phyloP scores from a whole-genome alignment of 345 rosid species.

The Eucalyptus shirleyi region DNA sequence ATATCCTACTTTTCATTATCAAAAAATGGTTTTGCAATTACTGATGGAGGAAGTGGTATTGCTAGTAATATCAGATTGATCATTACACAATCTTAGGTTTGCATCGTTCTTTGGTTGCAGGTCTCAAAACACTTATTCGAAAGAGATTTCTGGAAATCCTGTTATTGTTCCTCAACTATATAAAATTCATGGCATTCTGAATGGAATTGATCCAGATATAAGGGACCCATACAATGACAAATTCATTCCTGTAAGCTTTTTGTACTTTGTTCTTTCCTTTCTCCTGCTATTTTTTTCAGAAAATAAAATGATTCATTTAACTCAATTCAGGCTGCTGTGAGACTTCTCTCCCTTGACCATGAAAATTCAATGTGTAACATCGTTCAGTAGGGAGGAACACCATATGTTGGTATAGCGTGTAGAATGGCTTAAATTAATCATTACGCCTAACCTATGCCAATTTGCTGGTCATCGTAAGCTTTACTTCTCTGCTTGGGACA shows the following conservation, averaged over 20 bases:
- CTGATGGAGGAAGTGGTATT: background rate
- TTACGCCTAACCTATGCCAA: background rate
- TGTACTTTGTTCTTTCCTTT: background rate
- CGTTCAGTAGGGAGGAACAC: background rate
- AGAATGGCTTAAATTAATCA: background rate
- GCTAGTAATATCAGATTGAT: background rate
- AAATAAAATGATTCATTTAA: background rate
- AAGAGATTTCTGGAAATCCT: conserved; percentile 77
- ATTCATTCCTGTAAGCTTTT: conserved; percentile 61
- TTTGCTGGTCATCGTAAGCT: background rate
- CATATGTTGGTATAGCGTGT: background rate
- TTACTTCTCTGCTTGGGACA: background rate
- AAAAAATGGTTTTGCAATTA: background rate
- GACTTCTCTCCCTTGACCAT: background rate
- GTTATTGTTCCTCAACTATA: conserved; percentile 53
- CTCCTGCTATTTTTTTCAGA: background rate
- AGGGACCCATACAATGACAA: conserved; percentile 87
- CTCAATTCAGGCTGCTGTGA: background rate
- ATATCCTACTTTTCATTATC: background rate
- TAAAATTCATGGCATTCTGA: conserved; percentile 80
- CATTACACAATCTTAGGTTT: background rate
- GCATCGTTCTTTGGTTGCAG: conserved; percentile 17
- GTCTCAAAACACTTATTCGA: conserved; percentile 71
- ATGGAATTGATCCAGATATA: conserved; percentile 90
- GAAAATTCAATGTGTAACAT: background rate